Percentiles rank a stretch among this genome's conserved stretches.
Evolutionary conservation across 1,284 basidiomycete species (phyloP).

Genomic region (Caloboletus inedulis): DNA sequence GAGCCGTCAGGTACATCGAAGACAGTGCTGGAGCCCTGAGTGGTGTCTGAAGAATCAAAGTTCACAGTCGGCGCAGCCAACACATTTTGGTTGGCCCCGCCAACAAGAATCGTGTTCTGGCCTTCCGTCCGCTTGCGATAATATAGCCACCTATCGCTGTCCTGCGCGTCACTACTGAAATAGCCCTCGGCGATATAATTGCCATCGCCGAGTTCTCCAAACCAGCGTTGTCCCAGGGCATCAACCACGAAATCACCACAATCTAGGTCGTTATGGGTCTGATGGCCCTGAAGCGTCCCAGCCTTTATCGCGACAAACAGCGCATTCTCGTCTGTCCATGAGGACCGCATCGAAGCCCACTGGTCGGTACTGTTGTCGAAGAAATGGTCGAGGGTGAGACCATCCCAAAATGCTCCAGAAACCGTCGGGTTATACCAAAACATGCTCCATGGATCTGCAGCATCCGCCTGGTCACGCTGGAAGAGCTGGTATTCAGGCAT

Average conservation of each 20-base stretch:
- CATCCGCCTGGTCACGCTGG: conserved; percentile 91
- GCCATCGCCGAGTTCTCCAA: conserved; percentile 89
- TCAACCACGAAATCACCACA: conserved; percentile 94
- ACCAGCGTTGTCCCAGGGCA: conserved; percentile 92
- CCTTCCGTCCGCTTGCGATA: conserved; percentile 97
- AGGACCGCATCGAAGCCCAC: conserved; percentile 90
- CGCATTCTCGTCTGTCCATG: conserved; percentile 87
- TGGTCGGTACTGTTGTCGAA: conserved; percentile 70
- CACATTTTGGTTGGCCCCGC: conserved; percentile 80
- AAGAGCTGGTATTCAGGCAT: conserved; percentile 77
- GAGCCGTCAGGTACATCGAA: conserved; percentile 60
- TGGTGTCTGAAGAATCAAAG: conserved; percentile 58
- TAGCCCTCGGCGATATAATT: conserved; percentile 76
- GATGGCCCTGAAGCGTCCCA: conserved; percentile 72
- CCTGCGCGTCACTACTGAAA: conserved; percentile 69
- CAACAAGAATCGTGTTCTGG: conserved; percentile 91
- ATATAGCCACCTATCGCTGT: conserved; percentile 78
- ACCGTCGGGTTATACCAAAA: conserved; percentile 94
- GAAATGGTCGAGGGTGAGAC: conserved; percentile 76
- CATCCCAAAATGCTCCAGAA: conserved; percentile 90
- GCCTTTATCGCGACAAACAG: conserved; percentile 88
- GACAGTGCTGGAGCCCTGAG: conserved; percentile 80
- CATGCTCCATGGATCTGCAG: conserved; percentile 92
- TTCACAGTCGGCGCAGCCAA: conserved; percentile 59
- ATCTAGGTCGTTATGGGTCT: conserved; percentile 94